Base-by-base conservation (phyloP, 371 early-diverging fungal species). In the Circinella umbellata region DNA sequence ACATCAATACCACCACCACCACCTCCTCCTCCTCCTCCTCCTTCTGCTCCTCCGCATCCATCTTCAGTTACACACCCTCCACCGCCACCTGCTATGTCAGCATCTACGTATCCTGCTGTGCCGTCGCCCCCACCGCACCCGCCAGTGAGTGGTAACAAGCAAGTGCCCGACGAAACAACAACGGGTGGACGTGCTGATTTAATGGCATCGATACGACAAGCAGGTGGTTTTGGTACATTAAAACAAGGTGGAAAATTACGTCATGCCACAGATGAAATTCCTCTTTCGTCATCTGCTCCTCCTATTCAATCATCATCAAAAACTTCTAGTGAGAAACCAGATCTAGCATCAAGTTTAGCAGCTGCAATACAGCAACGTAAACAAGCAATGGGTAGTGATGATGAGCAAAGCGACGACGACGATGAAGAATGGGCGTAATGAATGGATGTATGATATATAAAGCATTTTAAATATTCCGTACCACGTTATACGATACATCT, bases 121-220 rank as follows among this genome's bases (percentile, higher is more conserved):
- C n/a, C 53, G 6, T 1, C 53, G 42, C 42, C 51, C n/a, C 14
- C 51, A 57, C 34, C 57, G 14, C 20, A 6, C 3, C 34, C 57
- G 14, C 64, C 70, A 5, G 65, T 67, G 27, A 27, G 27, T 67
- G 36, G 57, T 61, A n/a, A 54, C 71, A 60, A 11, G 64, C 71
- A 35, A 17, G 15, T 34, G 39, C 54, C 1, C 18, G 47, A 48
- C 17, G 59, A 66, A 10, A 64, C 67, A 5, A 37, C 68, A 11
- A 51, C 71, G 27, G 59, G 36, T 36, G 77, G 68, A 18, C 69
- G 79, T 35, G 61, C 68, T 7, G 69, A 78, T 55, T 64, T 82
- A 27, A 72, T 82, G 79, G 83, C 78, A 14, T 82, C 83, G 3
- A 82, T 82, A 48, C 76, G 83, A 53, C 74, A 74, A 36, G 69